phyloP scores from a whole-genome alignment of 2,329 filamentous ascomycete species.

The Aspergillus carbonarius region DNA sequence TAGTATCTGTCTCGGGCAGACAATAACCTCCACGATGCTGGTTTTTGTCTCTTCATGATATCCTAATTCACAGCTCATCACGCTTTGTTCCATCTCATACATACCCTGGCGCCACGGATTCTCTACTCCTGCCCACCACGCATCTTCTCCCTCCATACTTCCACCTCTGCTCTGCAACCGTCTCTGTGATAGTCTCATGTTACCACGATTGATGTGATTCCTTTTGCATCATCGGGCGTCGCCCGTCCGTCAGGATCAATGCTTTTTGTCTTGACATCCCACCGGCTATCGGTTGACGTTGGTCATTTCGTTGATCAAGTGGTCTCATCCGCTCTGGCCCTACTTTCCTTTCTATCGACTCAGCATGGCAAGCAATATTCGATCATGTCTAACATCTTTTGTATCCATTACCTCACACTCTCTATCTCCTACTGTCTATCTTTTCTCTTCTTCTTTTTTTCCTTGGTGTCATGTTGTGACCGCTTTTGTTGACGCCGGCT shows the following conservation, averaged over 20 bases:
- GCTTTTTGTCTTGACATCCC: constrained; percentile 13
- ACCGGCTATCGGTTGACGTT: constrained; percentile 11
- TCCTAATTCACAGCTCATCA: constrained; percentile 18
- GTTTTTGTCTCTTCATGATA: constrained; percentile 22
- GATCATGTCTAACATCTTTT: constrained; percentile 20
- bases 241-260: constrained; percentile 13
- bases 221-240: constrained; percentile 21
- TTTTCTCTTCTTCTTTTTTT: constrained; percentile 3
- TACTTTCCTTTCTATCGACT: constrained; percentile 10
- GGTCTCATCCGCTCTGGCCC: background rate
- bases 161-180: constrained; percentile 12
- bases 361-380: constrained; percentile 12
- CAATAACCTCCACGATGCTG: background rate
- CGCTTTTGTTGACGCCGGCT: background rate
- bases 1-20: constrained; percentile 6
- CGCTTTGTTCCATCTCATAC: constrained; percentile 16
- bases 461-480: background rate
- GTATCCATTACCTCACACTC: constrained; percentile 8
- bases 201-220: constrained; percentile 35
- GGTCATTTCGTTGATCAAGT: constrained; percentile 6
- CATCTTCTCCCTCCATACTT: constrained; percentile 14
- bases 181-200: constrained; percentile 28
- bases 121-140: constrained; percentile 18
- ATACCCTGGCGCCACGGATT: constrained; percentile 11
- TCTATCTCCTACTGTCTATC: constrained; percentile 13